Evolutionary conservation across 176 grass and related monocot genomes (phyloP).

Genomic region (Hordeum marinum): DNA sequence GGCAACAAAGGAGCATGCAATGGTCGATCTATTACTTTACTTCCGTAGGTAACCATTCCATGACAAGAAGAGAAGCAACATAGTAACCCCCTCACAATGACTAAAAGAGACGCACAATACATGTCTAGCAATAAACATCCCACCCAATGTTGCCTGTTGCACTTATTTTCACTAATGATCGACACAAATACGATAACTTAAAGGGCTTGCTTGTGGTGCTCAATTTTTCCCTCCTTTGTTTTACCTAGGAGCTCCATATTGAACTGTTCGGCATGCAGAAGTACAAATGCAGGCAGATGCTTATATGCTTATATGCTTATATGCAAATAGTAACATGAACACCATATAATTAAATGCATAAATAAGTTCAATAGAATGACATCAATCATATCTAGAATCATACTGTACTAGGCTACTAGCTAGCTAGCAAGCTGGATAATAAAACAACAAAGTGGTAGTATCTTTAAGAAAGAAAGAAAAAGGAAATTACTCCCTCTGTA

Average conservation of each 20-base stretch:
- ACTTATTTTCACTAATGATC: background rate
- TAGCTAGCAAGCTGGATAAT: background rate
- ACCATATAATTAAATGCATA: background rate
- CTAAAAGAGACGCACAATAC: no score
- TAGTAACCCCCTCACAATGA: background rate
- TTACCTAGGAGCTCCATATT: background rate
- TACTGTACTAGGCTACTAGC: background rate
- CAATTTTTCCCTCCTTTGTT: background rate
- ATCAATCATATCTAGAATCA: background rate
- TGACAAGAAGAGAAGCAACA: background rate
- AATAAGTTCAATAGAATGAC: background rate
- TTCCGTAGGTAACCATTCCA: background rate
- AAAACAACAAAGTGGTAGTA: background rate
- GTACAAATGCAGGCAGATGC: background rate
- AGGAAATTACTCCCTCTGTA: no score
- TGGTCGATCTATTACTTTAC: background rate
- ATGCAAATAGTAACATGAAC: background rate
- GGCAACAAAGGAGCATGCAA: background rate
- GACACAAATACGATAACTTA: background rate
- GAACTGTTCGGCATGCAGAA: background rate
- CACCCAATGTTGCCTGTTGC: background rate
- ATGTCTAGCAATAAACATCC: no score
- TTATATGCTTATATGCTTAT: background rate
- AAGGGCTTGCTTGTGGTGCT: background rate
- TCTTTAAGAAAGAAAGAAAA: background rate